phyloP scores from a whole-genome alignment of 805 yeast genomes.

The Nakazawaea wickerhamii region DNA sequence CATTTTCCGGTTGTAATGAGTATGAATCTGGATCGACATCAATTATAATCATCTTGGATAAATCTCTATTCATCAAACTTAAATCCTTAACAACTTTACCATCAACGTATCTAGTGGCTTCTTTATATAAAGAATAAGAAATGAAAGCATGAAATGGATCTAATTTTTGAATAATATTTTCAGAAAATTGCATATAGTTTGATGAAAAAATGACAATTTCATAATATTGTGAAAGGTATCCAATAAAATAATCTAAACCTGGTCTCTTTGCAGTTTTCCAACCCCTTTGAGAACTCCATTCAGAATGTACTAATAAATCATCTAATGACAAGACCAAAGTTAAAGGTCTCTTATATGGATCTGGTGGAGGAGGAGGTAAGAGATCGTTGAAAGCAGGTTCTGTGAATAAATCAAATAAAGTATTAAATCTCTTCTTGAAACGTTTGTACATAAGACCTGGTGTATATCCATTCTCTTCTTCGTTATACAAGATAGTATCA shows the following conservation, averaged over 20 bases:
- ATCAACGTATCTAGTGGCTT: constrained; percentile 84
- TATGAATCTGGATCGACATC: constrained; percentile 73
- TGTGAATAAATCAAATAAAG: constrained; percentile 75
- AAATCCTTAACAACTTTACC: constrained; percentile 89
- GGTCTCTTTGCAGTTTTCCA: constrained; percentile 99
- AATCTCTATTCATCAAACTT: constrained; percentile 84
- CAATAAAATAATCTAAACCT: constrained; percentile 93
- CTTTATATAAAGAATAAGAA: constrained; percentile 82
- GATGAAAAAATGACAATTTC: constrained; percentile 90
- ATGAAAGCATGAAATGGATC: constrained; percentile 92
- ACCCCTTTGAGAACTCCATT: constrained; percentile 87
- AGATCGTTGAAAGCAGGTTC: constrained; percentile 93
- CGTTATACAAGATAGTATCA: constrained; percentile 39
- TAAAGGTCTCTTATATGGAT: constrained; percentile 86
- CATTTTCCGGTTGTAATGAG: constrained; percentile 88
- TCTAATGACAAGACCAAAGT: constrained; percentile 88
- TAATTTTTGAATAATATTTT: constrained; percentile 76
- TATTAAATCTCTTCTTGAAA: constrained; percentile 62
- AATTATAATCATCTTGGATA: constrained; percentile 70
- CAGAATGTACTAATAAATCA: constrained; percentile 84
- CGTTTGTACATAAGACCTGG: constrained; percentile 64
- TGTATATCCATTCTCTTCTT: constrained; percentile 62
- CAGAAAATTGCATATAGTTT: constrained; percentile 80
- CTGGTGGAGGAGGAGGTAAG: constrained; percentile 87
- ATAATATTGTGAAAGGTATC: constrained; percentile 90